Base-by-base conservation (phyloP, 176 grass and related monocot species). In the Melocanna baccifera region DNA sequence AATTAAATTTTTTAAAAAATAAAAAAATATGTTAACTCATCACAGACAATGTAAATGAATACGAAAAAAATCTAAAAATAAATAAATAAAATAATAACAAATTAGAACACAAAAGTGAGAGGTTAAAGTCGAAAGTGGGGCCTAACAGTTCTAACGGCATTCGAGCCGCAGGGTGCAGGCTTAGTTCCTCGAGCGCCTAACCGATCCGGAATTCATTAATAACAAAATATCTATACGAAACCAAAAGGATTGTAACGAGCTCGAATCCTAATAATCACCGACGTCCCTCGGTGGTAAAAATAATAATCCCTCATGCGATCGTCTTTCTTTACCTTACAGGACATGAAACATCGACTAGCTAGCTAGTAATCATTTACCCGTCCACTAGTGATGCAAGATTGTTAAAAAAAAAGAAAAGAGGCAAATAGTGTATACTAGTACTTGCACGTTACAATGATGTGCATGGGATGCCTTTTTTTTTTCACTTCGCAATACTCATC, bases 131-230 rank as follows among this genome's bases (percentile, higher is more conserved):
- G n/a, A n/a, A n/a, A n/a, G n/a, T n/a, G n/a, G n/a, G n/a, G n/a
- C n/a, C n/a, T n/a, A 7, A 55, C 14, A 58, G 22, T 29, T 71
- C 48, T 23, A 61, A 45, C 40, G 68, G 26, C 67, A 25, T 8
- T 73, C 52, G 36, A 34, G 26, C 16, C 18, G 40, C 51, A 76
- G 45, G 3, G 13, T 5, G 69, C 42, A 48, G 13, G 14, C 9
- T 58, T 18, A 67, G 23, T 37, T 62, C 78, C 86, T 78, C 26
- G 67, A 84, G 68, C 39, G 7, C 36, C 62, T 15, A 84, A 84
- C 46, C 37, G 28, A 70, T 52, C 36, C 18, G 45, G 32, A 58
- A 16, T 56, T 42, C 48, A 56, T 64, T 19, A 30, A 16, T 52
- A 51, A 20, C 15, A 52, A 50, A 34, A 12, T 3, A 47, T 71